A percentile compares a stretch with the other conserved stretches of the same genome.
Conservation (phyloP, 2,329 filamentous ascomycete genomes). For the Trichoderma sp. region DNA sequence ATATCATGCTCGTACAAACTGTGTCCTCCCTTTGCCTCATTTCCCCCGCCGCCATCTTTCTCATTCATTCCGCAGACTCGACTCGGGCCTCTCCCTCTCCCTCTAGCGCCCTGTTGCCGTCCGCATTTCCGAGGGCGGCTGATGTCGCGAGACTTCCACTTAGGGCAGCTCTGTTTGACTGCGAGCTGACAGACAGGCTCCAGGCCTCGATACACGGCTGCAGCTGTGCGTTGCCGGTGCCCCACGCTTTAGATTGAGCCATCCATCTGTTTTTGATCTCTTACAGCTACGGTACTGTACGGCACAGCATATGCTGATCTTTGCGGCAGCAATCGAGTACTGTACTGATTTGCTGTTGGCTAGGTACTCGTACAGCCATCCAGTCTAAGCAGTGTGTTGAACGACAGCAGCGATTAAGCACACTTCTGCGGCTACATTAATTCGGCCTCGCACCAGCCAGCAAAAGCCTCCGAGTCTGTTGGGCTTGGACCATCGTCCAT, state of each 20-base stretch:
- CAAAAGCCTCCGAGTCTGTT: background rate
- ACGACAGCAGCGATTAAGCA: background rate
- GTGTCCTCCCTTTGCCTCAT: background rate
- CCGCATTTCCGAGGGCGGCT: constrained; percentile 7
- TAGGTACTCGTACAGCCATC: too few species aligned
- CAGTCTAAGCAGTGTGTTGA: background rate
- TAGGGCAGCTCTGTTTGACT: background rate
- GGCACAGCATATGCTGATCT: background rate
- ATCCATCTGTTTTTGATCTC: background rate
- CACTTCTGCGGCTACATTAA: background rate
- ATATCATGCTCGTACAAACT: background rate
- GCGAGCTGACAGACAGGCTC: background rate
- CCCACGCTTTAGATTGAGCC: background rate
- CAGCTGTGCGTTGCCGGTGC: background rate
- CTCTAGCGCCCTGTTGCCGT: background rate
- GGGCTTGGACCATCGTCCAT: background rate
- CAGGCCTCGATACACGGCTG: background rate
- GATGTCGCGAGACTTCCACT: background rate
- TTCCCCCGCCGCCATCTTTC: background rate
- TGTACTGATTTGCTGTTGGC: background rate
- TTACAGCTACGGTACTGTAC: background rate
- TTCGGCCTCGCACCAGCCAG: background rate
- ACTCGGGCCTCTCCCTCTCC: background rate
- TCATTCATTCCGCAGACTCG: constrained; percentile 1
- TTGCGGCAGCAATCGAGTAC: background rate